Percentiles rank a stretch among this genome's conserved stretches.
phyloP scores from a whole-genome alignment of 129 eudicot species.

The Logfia minima region DNA sequence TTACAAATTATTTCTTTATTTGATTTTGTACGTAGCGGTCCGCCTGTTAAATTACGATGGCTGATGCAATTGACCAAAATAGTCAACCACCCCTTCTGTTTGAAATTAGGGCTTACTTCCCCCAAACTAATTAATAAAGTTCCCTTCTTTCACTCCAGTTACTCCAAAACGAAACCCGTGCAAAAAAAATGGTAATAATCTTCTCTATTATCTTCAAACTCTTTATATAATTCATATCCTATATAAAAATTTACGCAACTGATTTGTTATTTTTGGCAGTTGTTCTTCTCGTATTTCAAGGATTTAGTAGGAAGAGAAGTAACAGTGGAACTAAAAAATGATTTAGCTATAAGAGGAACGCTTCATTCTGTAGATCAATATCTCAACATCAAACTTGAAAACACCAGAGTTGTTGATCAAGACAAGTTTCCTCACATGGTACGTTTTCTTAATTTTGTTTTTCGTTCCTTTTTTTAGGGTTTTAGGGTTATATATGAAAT shows the following conservation, averaged over 20 bases:
- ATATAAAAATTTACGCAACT: not conserved
- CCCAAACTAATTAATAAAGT: not conserved
- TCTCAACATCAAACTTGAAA: slow-evolving; percentile 95
- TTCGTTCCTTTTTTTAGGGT: not conserved
- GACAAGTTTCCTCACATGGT: slow-evolving; percentile 99
- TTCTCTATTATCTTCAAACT: slow-evolving; percentile 8
- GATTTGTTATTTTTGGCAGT: slow-evolving; percentile 98
- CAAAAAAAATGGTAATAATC: not conserved
- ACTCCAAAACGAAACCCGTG: not conserved
- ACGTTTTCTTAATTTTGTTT: slow-evolving; percentile 13
- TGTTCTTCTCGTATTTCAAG: slow-evolving; percentile 98
- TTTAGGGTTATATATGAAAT: slow-evolving; percentile 5
- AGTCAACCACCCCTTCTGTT: not conserved
- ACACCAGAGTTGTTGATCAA: slow-evolving; percentile 96
- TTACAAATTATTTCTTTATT: no score
- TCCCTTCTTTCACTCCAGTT: not conserved
- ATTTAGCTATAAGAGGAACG: slow-evolving; percentile 90
- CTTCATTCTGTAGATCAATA: slow-evolving; percentile 98
- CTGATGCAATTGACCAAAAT: not conserved
- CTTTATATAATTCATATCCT: not conserved
- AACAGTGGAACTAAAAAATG: slow-evolving; percentile 92
- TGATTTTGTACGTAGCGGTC: no score
- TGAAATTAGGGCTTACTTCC: not conserved
- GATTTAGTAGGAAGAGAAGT: slow-evolving; percentile 96
- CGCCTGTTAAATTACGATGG: no score